These are phyloP conservation scores for Ricinus communis DNA, from an alignment of 345 rosid genomes.

Conservation along the genomic window DNA sequence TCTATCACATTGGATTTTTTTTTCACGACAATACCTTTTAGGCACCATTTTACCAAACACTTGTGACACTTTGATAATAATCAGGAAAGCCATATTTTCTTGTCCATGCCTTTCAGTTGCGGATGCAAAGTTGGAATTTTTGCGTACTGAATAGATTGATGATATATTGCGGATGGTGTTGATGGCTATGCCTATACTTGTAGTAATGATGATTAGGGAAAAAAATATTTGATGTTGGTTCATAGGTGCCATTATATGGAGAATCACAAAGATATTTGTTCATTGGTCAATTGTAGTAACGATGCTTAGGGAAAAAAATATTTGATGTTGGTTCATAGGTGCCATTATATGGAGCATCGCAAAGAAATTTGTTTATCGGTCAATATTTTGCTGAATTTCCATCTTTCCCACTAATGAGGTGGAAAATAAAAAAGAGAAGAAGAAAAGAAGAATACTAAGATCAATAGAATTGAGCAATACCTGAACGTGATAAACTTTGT, in stretches of 20 bases:
- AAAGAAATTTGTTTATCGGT: not conserved
- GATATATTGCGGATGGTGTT: not conserved
- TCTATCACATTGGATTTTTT: constrained; percentile 1
- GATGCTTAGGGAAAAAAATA: too few species aligned
- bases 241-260: not conserved
- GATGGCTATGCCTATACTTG: not conserved
- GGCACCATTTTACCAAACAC: not conserved
- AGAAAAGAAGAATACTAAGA: not conserved
- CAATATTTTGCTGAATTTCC: not conserved
- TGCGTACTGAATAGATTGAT: not conserved
- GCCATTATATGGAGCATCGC: not conserved
- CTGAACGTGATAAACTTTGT: not conserved
- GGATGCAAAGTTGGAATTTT: not conserved
- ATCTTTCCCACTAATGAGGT: not conserved
- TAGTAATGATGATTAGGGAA: too few species aligned
- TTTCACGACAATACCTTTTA: not conserved
- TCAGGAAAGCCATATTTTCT: not conserved
- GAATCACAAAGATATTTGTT: not conserved
- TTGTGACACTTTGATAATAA: not conserved
- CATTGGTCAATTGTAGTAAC: not conserved
- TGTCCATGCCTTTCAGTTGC: not conserved
- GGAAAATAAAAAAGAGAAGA: too few species aligned
- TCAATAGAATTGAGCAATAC: too few species aligned
- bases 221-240: not conserved
- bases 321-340: not conserved